phyloP scores from a whole-genome alignment of 2,329 filamentous ascomycete species.

The Periconia sp. region DNA sequence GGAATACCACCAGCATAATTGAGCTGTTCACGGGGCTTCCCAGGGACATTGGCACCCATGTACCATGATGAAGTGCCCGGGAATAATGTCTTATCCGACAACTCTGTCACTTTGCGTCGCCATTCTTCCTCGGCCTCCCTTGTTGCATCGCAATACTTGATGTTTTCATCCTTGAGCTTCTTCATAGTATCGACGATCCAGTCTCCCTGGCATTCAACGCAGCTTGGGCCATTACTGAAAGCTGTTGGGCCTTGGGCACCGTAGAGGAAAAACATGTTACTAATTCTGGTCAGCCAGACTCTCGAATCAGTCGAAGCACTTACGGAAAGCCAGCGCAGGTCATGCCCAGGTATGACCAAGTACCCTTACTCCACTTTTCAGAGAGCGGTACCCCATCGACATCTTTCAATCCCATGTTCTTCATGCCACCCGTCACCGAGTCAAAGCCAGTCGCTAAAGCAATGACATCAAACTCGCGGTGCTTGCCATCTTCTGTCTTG shows the following conservation, averaged over 20 bases:
- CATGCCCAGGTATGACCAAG: conserved; percentile 52
- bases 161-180: conserved; percentile 44
- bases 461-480: conserved; percentile 52
- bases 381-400: conserved; percentile 44
- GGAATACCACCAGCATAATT: conserved; percentile 52
- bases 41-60: conserved; percentile 54
- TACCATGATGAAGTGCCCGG: conserved; percentile 52
- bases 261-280: conserved; percentile 54
- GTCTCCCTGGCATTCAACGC: conserved; percentile 53
- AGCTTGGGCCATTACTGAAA: conserved; percentile 54
- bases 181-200: conserved; percentile 53
- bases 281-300: conserved; percentile 11
- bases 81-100: conserved; percentile 51
- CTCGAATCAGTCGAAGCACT: conserved; percentile 6
- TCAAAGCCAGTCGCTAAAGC: conserved; percentile 56
- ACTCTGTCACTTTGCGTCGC: conserved; percentile 47
- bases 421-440: conserved; percentile 51
- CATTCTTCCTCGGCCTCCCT: conserved; percentile 51
- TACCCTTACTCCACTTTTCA: conserved; percentile 51
- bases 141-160: conserved; percentile 49
- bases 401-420: conserved; percentile 47
- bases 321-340: conserved; percentile 46
- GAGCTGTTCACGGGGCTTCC: conserved; percentile 53
- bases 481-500: conserved; percentile 47
- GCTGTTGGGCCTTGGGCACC: conserved; percentile 55